Conservation (phyloP, 2,329 filamentous ascomycete species). For the Myriosclerotinia duriaeana region DNA sequence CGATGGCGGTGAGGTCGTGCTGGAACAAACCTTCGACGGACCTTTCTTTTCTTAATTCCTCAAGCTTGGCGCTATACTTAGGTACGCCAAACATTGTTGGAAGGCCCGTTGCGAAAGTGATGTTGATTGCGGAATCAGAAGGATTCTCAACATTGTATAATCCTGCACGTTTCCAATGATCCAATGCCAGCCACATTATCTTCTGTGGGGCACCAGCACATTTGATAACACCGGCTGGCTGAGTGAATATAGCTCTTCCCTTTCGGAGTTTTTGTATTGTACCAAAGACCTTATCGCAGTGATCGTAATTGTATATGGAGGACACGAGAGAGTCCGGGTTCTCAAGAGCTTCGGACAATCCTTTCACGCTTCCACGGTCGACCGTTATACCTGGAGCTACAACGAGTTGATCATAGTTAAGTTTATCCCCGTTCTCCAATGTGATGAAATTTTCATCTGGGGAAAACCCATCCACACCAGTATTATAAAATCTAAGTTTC, state of each 20-base stretch:
- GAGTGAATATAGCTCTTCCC: constrained; percentile 59
- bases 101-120: constrained; percentile 56
- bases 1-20: constrained; percentile 54
- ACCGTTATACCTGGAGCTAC: constrained; percentile 59
- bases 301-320: constrained; percentile 58
- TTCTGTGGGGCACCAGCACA: constrained; percentile 63
- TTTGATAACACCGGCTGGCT: constrained; percentile 58
- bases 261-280: constrained; percentile 49
- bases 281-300: constrained; percentile 53
- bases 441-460: constrained; percentile 58
- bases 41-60: constrained; percentile 53
- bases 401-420: constrained; percentile 64
- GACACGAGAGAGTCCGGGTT: constrained; percentile 51
- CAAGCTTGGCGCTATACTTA: constrained; percentile 56
- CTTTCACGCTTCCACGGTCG: constrained; percentile 53
- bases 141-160: constrained; percentile 48
- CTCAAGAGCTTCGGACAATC: constrained; percentile 55
- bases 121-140: constrained; percentile 48
- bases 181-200: constrained; percentile 60
- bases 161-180: constrained; percentile 56
- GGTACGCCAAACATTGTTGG: constrained; percentile 60
- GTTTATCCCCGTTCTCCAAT: constrained; percentile 53
- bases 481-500: constrained; percentile 61
- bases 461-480: constrained; percentile 50
- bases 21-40: constrained; percentile 59